A percentile compares a stretch with the other conserved stretches of the same genome.
phyloP scores from a whole-genome alignment of 2,329 filamentous ascomycete species.

The Fusarium tuaranense region DNA sequence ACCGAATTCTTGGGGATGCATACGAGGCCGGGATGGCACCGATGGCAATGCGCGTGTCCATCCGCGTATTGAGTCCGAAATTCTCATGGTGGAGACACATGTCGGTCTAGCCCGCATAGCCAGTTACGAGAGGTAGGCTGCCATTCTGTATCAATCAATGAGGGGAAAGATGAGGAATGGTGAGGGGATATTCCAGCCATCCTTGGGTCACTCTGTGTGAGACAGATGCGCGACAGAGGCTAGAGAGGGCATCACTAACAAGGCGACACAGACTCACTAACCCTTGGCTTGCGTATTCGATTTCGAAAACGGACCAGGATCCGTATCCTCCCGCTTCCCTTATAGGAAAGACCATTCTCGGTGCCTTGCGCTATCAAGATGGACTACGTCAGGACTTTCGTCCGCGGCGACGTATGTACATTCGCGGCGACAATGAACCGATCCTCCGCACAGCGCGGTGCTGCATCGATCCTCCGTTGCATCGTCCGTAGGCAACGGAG shows the following conservation, averaged over 20 bases:
- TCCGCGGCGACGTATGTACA: background rate
- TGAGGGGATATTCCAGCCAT: conserved; percentile 4
- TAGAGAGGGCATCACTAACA: background rate
- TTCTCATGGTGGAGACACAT: background rate
- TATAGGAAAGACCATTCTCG: background rate
- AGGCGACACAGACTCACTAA: conserved; percentile 21
- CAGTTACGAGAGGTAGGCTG: background rate
- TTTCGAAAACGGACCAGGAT: conserved; percentile 10
- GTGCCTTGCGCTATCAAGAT: conserved; percentile 33
- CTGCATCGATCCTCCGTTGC: background rate
- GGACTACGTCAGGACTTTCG: conserved; percentile 27
- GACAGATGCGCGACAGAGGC: conserved; percentile 18
- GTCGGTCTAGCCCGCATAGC: background rate
- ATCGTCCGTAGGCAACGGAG: background rate
- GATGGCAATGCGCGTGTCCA: background rate
- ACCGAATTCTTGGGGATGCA: conserved; percentile 9
- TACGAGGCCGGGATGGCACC: conserved; percentile 3
- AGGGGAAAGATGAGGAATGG: conserved; percentile 1
- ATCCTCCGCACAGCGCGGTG: background rate
- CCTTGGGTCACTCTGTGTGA: conserved; percentile 3
- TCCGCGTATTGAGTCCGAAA: conserved; percentile 1
- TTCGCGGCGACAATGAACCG: background rate
- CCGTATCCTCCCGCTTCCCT: conserved; percentile 5
- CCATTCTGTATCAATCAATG: background rate
- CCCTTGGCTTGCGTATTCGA: conserved; percentile 37